A percentile compares a stretch with the other conserved stretches of the same genome.
Evolutionary conservation across 2,329 filamentous ascomycete genomes (phyloP).

Genomic region (Sordariomycetes sp.): DNA sequence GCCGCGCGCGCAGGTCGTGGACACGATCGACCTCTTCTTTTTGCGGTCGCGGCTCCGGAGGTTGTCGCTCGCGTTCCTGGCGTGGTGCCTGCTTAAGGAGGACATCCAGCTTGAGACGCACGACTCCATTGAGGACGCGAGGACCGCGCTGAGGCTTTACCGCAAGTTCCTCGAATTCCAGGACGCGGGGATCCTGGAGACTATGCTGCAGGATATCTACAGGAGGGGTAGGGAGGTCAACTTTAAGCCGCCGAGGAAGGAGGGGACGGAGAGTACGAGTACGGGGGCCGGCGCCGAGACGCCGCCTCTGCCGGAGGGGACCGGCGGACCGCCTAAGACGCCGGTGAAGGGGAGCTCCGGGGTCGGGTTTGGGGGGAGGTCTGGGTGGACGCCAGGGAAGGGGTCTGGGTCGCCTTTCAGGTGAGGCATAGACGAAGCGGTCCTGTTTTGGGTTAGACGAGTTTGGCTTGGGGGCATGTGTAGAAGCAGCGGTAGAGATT

Average conservation of each 20-base stretch:
- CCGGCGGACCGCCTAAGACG: background rate
- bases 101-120: slow-evolving; percentile 89
- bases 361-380: slow-evolving; percentile 2
- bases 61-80: slow-evolving; percentile 79
- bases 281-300: slow-evolving; percentile 34
- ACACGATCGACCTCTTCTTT: slow-evolving; percentile 87
- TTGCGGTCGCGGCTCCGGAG: slow-evolving; percentile 71
- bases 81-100: slow-evolving; percentile 82
- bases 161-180: slow-evolving; percentile 82
- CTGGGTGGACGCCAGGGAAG: slow-evolving; percentile 3
- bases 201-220: slow-evolving; percentile 82
- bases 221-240: slow-evolving; percentile 30
- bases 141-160: slow-evolving; percentile 79
- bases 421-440: slow-evolving; percentile 5
- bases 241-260: slow-evolving; percentile 36
- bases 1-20: slow-evolving; percentile 78
- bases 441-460: too few species aligned
- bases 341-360: background rate
- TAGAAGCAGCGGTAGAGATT: too few species aligned
- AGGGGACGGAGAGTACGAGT: slow-evolving; percentile 14
- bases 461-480: too few species aligned
- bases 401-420: slow-evolving; percentile 3
- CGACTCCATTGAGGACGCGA: slow-evolving; percentile 90
- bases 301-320: slow-evolving; percentile 28
- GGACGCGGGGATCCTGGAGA: slow-evolving; percentile 71